A percentile compares a stretch with the other conserved stretches of the same genome.
phyloP scores from a whole-genome alignment of 23 red algal species.

The Gracilaria domingensis region DNA sequence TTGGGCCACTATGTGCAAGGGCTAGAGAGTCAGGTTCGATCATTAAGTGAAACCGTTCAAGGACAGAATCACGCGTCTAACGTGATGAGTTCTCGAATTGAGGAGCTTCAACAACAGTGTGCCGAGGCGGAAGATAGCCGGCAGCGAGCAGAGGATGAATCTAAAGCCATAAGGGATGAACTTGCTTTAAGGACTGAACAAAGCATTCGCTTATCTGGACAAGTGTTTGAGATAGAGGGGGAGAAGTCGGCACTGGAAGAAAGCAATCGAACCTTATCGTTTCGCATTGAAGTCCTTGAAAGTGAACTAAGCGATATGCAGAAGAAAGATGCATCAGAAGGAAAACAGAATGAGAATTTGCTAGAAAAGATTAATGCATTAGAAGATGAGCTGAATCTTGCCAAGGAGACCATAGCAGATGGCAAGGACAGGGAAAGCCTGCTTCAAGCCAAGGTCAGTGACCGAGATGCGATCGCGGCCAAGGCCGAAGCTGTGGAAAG shows the following conservation, averaged over 20 bases:
- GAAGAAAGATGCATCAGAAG: not conserved
- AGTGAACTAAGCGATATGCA: not conserved
- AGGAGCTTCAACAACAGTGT: conserved; percentile 64
- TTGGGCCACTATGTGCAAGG: conserved; percentile 44
- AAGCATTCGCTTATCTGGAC: conserved; percentile 73
- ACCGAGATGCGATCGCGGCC: conserved; percentile 35
- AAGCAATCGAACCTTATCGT: not conserved
- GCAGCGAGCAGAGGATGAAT: conserved; percentile 45
- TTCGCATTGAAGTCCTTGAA: conserved; percentile 7
- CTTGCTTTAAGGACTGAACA: conserved; percentile 66
- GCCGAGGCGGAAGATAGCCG: conserved; percentile 61
- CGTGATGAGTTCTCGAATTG: conserved; percentile 18
- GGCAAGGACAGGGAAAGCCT: conserved; percentile 38
- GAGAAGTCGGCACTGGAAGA: conserved; percentile 34
- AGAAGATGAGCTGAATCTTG: conserved; percentile 11
- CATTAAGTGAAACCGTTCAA: not conserved
- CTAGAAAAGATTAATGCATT: conserved; percentile 8
- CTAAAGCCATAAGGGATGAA: conserved; percentile 30
- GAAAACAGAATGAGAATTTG: not conserved
- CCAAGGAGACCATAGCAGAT: conserved; percentile 33
- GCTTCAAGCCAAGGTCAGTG: conserved; percentile 14
- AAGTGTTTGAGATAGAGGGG: conserved; percentile 70
- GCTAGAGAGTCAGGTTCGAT: conserved; percentile 24
- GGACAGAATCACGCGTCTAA: conserved; percentile 13
- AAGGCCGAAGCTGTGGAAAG: conserved; percentile 15